Conservation (phyloP, 306 rosid species). For the Delonix regia region DNA sequence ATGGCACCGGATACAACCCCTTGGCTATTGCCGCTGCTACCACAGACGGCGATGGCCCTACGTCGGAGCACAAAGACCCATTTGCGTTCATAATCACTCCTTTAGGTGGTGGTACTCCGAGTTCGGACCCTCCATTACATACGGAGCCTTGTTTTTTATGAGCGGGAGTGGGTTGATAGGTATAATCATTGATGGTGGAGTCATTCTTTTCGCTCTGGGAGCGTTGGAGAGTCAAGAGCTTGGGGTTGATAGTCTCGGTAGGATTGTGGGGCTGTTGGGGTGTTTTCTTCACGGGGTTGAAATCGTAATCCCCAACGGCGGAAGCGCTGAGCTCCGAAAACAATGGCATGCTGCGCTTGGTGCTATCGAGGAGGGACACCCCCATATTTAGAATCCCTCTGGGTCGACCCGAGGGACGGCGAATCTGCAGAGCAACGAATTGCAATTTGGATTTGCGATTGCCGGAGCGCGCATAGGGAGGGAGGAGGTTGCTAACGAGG, state of each 20-base stretch:
- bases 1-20: constrained; percentile 50
- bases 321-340: constrained; percentile 69
- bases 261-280: neutral
- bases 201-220: constrained; percentile 48
- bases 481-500: constrained; percentile 48
- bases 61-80: constrained; percentile 59
- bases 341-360: constrained; percentile 70
- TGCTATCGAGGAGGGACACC: constrained; percentile 51
- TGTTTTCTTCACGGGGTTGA: neutral
- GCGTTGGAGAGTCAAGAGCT: constrained; percentile 37
- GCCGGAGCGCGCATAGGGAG: constrained; percentile 12
- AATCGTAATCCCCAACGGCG: constrained; percentile 38
- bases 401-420: constrained; percentile 75
- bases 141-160: neutral
- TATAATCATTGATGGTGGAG: constrained; percentile 29
- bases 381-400: constrained; percentile 77
- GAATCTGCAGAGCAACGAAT: constrained; percentile 63
- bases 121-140: constrained; percentile 33
- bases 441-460: constrained; percentile 53
- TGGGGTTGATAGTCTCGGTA: neutral
- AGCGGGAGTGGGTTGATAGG: constrained; percentile 6
- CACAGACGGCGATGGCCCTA: constrained; percentile 74
- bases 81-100: constrained; percentile 28
- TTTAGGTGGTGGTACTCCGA: neutral
- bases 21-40: constrained; percentile 75